Conservation (phyloP, 2,329 filamentous ascomycete genomes). For the Alternaria viburni region DNA sequence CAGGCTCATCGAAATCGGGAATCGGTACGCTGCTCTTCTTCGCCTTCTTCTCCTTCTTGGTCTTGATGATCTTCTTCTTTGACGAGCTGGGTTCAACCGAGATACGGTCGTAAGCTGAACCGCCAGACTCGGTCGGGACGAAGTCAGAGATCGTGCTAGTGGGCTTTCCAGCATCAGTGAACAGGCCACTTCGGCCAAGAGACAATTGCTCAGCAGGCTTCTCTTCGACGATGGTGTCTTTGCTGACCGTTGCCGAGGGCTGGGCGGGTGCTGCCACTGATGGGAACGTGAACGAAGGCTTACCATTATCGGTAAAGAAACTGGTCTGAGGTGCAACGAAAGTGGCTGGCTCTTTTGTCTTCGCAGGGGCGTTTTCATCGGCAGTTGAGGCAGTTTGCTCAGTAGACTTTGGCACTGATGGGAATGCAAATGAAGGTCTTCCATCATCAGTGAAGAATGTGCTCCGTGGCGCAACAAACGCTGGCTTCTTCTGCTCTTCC, state of each 20-base stretch:
- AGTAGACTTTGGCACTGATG: neutral
- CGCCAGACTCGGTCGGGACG: slow-evolving; percentile 1
- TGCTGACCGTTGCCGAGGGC: neutral
- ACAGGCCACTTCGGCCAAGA: slow-evolving; percentile 4
- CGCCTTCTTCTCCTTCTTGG: slow-evolving; percentile 33
- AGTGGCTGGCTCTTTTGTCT: neutral
- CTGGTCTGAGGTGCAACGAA: slow-evolving; percentile 10
- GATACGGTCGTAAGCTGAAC: slow-evolving; percentile 13
- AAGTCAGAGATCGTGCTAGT: neutral
- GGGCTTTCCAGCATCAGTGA: slow-evolving; percentile 13
- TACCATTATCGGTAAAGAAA: slow-evolving; percentile 13
- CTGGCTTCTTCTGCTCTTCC: neutral
- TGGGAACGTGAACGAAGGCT: slow-evolving; percentile 7
- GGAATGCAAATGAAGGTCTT: slow-evolving; percentile 11
- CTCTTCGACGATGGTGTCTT: neutral
- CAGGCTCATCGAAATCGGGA: slow-evolving; percentile 8
- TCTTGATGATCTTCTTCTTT: slow-evolving; percentile 35
- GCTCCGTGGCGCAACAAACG: slow-evolving; percentile 10
- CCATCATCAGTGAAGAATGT: slow-evolving; percentile 14
- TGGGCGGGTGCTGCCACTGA: neutral
- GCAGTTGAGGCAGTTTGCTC: neutral
- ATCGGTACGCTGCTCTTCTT: slow-evolving; percentile 23
- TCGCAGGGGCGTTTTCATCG: neutral
- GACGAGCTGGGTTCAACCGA: slow-evolving; percentile 11
- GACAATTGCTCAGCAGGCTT: neutral